Percentiles rank a stretch among this genome's conserved stretches.
These are phyloP conservation scores for Serendipita sp. DNA, from an alignment of 768 basidiomycete genomes.

Conservation along the genomic window DNA sequence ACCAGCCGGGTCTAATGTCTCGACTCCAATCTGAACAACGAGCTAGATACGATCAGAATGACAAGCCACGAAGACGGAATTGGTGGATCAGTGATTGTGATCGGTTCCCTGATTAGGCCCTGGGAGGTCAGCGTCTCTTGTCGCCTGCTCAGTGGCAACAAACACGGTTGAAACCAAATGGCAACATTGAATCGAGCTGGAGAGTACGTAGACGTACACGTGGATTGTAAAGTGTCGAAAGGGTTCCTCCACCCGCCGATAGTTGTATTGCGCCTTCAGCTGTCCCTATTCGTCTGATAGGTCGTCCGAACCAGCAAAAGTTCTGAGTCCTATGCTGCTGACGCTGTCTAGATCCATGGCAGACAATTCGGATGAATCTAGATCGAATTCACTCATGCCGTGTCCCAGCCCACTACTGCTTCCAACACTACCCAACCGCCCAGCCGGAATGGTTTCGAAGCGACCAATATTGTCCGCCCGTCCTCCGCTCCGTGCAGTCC, in stretches of 20 bases:
- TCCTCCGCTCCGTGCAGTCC: too few relatives aligned
- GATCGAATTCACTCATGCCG: not conserved
- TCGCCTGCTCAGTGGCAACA: not conserved
- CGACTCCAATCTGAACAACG: too few relatives aligned
- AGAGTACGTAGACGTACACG: not conserved
- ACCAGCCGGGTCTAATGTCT: too few relatives aligned
- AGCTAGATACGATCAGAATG: too few relatives aligned
- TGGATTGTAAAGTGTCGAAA: not conserved
- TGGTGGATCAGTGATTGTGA: too few relatives aligned
- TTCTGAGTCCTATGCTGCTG: conserved; percentile 2
- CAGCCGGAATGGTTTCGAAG: not conserved
- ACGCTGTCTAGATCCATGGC: conserved; percentile 2
- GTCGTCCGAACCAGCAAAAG: not conserved
- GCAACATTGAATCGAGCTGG: not conserved
- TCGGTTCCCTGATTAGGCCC: not conserved
- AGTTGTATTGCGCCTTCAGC: too few relatives aligned
- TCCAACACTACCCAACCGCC: not conserved
- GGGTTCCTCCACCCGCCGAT: not conserved
- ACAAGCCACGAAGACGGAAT: too few relatives aligned
- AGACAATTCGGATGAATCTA: not conserved
- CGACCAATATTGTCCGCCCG: too few relatives aligned
- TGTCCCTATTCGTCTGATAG: not conserved
- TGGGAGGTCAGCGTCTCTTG: not conserved
- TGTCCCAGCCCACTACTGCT: not conserved
- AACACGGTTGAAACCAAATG: not conserved